These are phyloP conservation scores for Periconia sp. DNA, from an alignment of 2,329 filamentous ascomycete species.

Conservation along the genomic window DNA sequence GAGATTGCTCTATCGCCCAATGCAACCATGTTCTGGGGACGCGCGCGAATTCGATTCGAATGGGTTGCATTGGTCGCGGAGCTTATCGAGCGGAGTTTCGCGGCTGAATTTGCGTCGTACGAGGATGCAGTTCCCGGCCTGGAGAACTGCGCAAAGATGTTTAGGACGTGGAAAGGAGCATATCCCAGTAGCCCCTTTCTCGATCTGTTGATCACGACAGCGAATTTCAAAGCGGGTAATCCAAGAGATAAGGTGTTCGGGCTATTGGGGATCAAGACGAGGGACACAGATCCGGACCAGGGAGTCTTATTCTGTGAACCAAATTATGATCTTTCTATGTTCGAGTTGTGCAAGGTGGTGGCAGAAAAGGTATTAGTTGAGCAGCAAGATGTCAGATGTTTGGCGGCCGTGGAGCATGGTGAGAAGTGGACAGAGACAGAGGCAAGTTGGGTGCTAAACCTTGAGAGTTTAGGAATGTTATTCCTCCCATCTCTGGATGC, in stretches of 20 bases:
- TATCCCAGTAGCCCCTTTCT: background rate
- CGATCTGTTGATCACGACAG: constrained; percentile 3
- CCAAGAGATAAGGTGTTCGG: constrained; percentile 4
- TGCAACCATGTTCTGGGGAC: constrained; percentile 6
- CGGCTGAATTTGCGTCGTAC: background rate
- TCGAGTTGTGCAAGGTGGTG: background rate
- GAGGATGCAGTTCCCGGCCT: constrained; percentile 1
- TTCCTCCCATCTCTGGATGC: constrained; percentile 5
- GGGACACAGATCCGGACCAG: constrained; percentile 2
- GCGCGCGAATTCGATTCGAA: background rate
- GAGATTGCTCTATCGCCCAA: constrained; percentile 4
- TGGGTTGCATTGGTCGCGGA: constrained; percentile 5
- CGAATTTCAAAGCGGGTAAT: background rate
- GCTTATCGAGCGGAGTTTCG: background rate
- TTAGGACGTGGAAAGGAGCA: background rate
- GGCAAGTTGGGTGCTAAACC: constrained; percentile 4
- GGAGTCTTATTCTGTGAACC: background rate
- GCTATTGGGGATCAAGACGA: constrained; percentile 2
- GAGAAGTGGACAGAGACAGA: background rate
- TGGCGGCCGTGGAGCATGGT: background rate
- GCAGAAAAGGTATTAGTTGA: constrained; percentile 1
- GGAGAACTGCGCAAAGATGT: constrained; percentile 5
- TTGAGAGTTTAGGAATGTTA: constrained; percentile 3
- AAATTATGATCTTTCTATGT: background rate
- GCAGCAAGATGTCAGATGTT: constrained; percentile 2